Percentiles rank a stretch among this genome's conserved stretches.
These are phyloP conservation scores for Gnaphalium uliginosum DNA, from an alignment of 129 eudicot genomes.

Conservation along the genomic window DNA sequence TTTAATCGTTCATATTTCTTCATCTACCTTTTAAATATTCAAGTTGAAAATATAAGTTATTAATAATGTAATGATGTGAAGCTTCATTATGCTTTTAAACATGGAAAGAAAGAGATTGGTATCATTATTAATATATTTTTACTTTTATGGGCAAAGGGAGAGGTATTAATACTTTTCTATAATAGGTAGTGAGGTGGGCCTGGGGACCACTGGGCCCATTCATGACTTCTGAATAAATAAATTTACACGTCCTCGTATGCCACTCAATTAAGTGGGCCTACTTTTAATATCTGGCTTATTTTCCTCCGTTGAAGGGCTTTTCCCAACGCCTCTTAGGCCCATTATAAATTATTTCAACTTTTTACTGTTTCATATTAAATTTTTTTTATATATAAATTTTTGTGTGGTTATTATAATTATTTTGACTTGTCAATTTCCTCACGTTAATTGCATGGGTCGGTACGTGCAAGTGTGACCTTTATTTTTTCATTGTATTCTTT, in stretches of 20 bases:
- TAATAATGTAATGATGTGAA: background rate
- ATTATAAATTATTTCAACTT: background rate
- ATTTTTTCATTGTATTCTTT: no score
- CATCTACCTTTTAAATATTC: background rate
- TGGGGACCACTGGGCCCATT: background rate
- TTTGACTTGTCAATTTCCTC: background rate
- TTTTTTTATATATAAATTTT: background rate
- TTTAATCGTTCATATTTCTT: background rate
- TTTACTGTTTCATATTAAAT: background rate
- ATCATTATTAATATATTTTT: background rate
- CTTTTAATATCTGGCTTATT: slow-evolving; percentile 7
- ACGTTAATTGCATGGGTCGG: background rate
- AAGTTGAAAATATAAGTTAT: background rate
- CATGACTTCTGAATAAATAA: background rate
- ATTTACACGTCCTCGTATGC: background rate
- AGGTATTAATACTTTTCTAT: background rate
- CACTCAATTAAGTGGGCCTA: slow-evolving; percentile 11
- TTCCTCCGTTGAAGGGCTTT: slow-evolving; percentile 11
- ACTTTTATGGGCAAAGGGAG: background rate
- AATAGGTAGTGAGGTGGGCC: background rate
- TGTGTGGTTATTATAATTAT: background rate
- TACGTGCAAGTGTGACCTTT: no score
- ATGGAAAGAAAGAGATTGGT: slow-evolving; percentile 1
- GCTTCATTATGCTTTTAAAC: background rate
- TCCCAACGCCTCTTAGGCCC: background rate